Percentiles rank a stretch among this genome's conserved stretches.
Evolutionary conservation across 805 yeast genomes (phyloP).

Genomic region (Phaffomyces opuntiae): DNA sequence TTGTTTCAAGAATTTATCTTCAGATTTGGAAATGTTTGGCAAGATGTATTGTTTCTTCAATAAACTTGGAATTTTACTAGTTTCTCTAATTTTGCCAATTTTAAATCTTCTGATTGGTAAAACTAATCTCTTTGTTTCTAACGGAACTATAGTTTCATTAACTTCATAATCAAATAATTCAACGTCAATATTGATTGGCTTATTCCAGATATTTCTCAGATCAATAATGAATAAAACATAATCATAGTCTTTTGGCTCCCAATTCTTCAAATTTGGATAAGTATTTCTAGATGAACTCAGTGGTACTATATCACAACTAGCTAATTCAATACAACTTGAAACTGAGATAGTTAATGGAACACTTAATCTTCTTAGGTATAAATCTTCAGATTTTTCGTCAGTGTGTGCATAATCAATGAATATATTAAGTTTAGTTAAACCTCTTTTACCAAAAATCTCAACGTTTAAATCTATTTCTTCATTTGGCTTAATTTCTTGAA

Average conservation of each 20-base stretch:
- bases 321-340: constrained; percentile 64
- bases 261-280: constrained; percentile 1
- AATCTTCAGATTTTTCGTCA: constrained; percentile 21
- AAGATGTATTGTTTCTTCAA: constrained; percentile 60
- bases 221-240: constrained; percentile 67
- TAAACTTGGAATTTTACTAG: constrained; percentile 64
- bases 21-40: constrained; percentile 44
- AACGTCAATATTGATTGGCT: constrained; percentile 35
- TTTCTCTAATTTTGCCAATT: constrained; percentile 30
- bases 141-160: constrained; percentile 30
- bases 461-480: constrained; percentile 42
- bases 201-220: constrained; percentile 75
- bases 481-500: constrained; percentile 24
- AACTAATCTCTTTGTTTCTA: constrained; percentile 51
- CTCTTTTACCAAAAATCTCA: constrained; percentile 65
- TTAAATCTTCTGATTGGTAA: constrained; percentile 61
- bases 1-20: constrained; percentile 48
- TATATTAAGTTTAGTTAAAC: constrained; percentile 58
- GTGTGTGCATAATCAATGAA: constrained; percentile 57
- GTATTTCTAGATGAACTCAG: constrained; percentile 20
- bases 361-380: constrained; percentile 48
- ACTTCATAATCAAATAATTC: constrained; percentile 24
- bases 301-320: constrained; percentile 71
- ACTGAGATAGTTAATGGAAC: constrained; percentile 69
- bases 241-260: constrained; percentile 26